phyloP scores from a whole-genome alignment of 2,329 filamentous ascomycete species.

The Xylariaceae sp. region DNA sequence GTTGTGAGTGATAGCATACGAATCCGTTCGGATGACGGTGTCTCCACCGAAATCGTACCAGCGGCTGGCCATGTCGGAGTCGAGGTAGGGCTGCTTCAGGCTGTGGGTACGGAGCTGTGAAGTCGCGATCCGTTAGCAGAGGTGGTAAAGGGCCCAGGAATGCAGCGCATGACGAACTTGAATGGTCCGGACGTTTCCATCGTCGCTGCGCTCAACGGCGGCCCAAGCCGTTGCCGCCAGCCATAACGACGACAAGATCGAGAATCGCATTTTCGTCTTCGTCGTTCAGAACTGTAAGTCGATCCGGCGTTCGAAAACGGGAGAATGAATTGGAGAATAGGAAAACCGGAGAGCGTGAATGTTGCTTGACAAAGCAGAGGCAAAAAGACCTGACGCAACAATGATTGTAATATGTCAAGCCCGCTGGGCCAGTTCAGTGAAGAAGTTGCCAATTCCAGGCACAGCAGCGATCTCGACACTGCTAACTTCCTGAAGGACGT shows the following conservation, averaged over 20 bases:
- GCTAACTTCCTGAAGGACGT: not conserved
- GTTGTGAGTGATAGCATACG: constrained; percentile 42
- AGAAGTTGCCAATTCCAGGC: constrained; percentile 13
- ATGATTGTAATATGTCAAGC: constrained; percentile 10
- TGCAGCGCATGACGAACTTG: constrained; percentile 45
- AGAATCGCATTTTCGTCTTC: constrained; percentile 30
- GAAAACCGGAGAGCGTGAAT: constrained; percentile 2
- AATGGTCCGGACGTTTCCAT: constrained; percentile 56
- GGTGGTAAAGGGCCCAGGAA: not conserved
- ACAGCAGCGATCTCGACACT: not conserved
- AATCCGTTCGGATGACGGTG: constrained; percentile 71
- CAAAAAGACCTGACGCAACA: constrained; percentile 11
- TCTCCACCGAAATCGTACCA: constrained; percentile 99
- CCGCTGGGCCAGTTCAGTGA: constrained; percentile 18
- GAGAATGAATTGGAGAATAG: constrained; percentile 20
- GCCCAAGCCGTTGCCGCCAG: constrained; percentile 36
- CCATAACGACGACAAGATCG: constrained; percentile 32
- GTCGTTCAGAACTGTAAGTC: constrained; percentile 12
- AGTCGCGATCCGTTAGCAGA: constrained; percentile 21
- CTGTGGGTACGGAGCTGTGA: constrained; percentile 78
- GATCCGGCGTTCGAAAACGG: constrained; percentile 5
- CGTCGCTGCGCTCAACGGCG: constrained; percentile 41
- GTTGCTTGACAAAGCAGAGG: constrained; percentile 8
- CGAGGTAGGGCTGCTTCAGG: constrained; percentile 85
- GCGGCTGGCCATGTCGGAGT: constrained; percentile 95